Percentiles rank a stretch among this genome's conserved stretches.
These are phyloP conservation scores for Prunus salicina DNA, from an alignment of 306 rosid genomes.

Conservation along the genomic window DNA sequence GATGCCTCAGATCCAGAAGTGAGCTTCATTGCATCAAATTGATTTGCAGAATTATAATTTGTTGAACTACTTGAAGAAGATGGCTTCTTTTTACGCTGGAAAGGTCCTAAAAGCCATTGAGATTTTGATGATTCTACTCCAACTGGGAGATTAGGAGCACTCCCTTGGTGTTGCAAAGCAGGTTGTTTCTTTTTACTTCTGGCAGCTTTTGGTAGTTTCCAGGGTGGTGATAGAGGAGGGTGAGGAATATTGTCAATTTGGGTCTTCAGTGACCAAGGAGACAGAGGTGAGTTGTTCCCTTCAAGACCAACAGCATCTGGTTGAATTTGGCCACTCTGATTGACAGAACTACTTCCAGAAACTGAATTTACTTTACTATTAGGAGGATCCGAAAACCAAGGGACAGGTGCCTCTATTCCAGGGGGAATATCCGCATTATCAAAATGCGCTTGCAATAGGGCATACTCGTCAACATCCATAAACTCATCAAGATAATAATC, in stretches of 20 bases:
- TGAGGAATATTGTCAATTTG: conserved; percentile 23
- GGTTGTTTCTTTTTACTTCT: conserved; percentile 35
- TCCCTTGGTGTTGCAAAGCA: conserved; percentile 29
- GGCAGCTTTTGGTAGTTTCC: conserved; percentile 28
- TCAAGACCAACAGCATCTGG: conserved; percentile 22
- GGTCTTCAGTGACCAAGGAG: conserved; percentile 33
- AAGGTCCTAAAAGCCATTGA: conserved; percentile 42
- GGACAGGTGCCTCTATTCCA: conserved; percentile 76
- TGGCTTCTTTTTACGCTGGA: conserved; percentile 43
- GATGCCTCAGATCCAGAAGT: conserved; percentile 38
- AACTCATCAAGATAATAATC: conserved; percentile 42
- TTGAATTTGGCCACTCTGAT: conserved; percentile 22
- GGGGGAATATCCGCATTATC: conserved; percentile 68
- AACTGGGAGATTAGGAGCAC: conserved; percentile 33
- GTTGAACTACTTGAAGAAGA: conserved; percentile 26
- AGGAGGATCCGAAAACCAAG: conserved; percentile 51
- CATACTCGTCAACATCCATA: conserved; percentile 53
- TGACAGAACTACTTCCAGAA: conserved; percentile 36
- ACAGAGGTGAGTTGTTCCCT: conserved; percentile 17
- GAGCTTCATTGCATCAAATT: conserved; percentile 31
- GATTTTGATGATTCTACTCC: conserved; percentile 43
- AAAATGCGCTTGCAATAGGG: conserved; percentile 58
- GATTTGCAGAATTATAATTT: conserved; percentile 21
- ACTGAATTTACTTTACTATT: conserved; percentile 15
- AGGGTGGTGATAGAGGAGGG: conserved; percentile 24